Percentiles rank a stretch among this genome's conserved stretches.
Evolutionary conservation across 2,329 filamentous ascomycete genomes (phyloP).

Genomic region (Huntiella abstrusa): DNA sequence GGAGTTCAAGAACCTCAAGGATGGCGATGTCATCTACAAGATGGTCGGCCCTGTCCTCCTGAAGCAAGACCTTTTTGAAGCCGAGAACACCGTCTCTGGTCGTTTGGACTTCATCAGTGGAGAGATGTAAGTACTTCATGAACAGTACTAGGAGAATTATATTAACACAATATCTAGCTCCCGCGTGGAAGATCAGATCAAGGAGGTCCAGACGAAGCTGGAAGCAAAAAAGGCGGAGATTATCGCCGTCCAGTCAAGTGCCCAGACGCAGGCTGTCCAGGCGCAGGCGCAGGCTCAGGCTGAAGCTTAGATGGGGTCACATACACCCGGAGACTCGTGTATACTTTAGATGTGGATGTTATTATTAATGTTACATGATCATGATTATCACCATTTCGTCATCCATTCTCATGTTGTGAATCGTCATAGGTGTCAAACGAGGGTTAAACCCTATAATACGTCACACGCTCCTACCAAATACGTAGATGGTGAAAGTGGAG

Average conservation of each 20-base stretch:
- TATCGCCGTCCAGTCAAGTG: constrained; percentile 33
- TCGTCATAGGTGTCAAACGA: background rate
- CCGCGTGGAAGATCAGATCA: constrained; percentile 31
- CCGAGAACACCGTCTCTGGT: constrained; percentile 75
- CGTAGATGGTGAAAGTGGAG: background rate
- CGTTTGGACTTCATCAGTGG: constrained; percentile 82
- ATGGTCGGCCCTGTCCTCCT: constrained; percentile 79
- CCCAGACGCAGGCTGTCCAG: constrained; percentile 21
- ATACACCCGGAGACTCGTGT: too few relatives aligned
- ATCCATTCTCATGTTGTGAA: background rate
- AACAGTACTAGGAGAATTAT: background rate
- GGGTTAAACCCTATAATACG: background rate
- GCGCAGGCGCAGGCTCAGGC: constrained; percentile 4
- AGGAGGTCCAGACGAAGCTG: constrained; percentile 34
- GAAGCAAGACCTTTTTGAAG: constrained; percentile 86
- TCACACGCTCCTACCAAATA: too few relatives aligned
- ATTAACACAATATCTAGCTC: constrained; percentile 10
- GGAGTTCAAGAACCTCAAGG: constrained; percentile 66
- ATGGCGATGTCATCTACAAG: constrained; percentile 87
- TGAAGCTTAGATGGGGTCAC: background rate
- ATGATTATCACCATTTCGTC: background rate
- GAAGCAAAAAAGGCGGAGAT: constrained; percentile 42
- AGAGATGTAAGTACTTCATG: constrained; percentile 52
- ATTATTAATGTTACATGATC: background rate
- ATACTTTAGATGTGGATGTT: background rate